Base-by-base conservation (phyloP, 768 basidiomycete species). In the Lentinula raphanica region DNA sequence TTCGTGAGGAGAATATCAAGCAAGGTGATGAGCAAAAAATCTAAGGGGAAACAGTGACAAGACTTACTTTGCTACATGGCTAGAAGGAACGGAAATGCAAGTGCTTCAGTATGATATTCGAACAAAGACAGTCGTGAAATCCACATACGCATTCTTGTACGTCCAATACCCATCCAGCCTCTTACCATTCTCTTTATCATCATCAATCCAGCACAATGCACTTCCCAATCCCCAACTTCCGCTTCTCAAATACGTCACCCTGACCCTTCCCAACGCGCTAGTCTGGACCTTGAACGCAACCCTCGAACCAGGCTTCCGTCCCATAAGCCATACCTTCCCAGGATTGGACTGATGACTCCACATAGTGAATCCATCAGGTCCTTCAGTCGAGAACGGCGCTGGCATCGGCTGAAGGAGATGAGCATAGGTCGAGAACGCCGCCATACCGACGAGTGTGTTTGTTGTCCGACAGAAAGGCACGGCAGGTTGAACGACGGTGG, bases 261-360 rank as follows among this genome's bases (percentile, higher is more conserved):
- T 35, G 17, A 51, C 32, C 35, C 50, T 17, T 12, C 50, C 50
- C 13, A 36, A 12, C n/a, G 50, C 31, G 25, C 32, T 51, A 3
- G 50, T 32, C 1, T 35, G 19, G 8, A 51, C 3, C n/a, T 35
- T 38, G 50, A 51, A 51, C 17, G 50, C 50, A 23, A 23, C 50
- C 21, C 32, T 35, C 7, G 31, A 32, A 12, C 50, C 50, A 1
- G 50, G 50, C 8, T 51, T 51, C 32, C 50, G 17, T 3, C 32
- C 50, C 15, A 35, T 51, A 13, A 51, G 25, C 50, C 50, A 51
- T 21, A 51, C 50, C 50, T 51, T 53, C 13, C 36, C 51, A 32
- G 51, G 51, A 15, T 35, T 53, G 21, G 36, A 15, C 12, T 8
- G 51, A 39, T 53, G 51, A 32, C 21, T 23, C 51, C 51, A 53